Conservation (phyloP, 345 rosid species). For the Leavenworthia alabamica region DNA sequence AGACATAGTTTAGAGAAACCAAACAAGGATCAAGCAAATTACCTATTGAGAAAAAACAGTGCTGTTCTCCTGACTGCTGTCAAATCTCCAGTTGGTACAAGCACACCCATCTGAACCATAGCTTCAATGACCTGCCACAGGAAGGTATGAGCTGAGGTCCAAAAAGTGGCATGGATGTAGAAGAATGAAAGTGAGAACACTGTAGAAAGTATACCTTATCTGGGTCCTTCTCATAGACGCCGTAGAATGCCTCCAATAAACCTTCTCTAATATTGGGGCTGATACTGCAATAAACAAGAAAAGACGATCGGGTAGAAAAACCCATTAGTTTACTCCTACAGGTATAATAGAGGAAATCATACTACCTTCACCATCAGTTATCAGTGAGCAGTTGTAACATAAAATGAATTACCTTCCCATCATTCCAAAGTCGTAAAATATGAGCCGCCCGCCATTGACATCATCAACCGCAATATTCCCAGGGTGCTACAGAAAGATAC, state of each 20-base stretch:
- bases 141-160: constrained; percentile 18
- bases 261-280: constrained; percentile 95
- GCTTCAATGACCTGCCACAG: constrained; percentile 60
- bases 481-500: constrained; percentile 62
- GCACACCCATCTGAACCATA: constrained; percentile 99
- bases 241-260: constrained; percentile 78
- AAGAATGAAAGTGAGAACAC: background rate
- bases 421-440: constrained; percentile 99
- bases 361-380: background rate
- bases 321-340: constrained; percentile 3
- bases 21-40: background rate
- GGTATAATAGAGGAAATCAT: background rate
- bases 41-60: constrained; percentile 91
- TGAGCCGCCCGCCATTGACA: constrained; percentile 93
- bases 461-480: constrained; percentile 99
- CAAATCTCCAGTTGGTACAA: constrained; percentile 98
- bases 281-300: constrained; percentile 47
- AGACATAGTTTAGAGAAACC: background rate
- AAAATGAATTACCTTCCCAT: constrained; percentile 80
- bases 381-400: background rate
- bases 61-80: constrained; percentile 96
- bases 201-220: constrained; percentile 56
- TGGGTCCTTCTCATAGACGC: constrained; percentile 89
- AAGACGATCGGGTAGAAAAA: constrained; percentile 8
- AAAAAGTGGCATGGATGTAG: background rate